Base-by-base conservation (phyloP, 140 eudicot genomes). In the Bidens hawaiensis region DNA sequence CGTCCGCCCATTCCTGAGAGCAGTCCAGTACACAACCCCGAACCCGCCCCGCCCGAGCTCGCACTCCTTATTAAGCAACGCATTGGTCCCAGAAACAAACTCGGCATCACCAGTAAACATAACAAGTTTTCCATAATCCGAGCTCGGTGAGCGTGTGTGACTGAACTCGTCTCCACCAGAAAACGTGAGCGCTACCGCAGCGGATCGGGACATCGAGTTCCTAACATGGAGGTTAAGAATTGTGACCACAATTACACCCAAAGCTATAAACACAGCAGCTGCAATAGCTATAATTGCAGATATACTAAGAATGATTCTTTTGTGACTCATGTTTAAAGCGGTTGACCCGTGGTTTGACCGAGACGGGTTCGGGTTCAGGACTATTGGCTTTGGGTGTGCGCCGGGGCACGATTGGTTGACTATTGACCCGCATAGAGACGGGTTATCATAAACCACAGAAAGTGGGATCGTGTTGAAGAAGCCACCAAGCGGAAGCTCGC, bases 31-130 rank as follows among this genome's bases (percentile, higher is more conserved):
- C 21, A 91, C 96, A 19, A 89, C 75, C 23, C 98, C 98, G 31
- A 91, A 91, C 36, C 98, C 98, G 0, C 98, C 98, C 4, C 98
- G 89, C 26, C 98, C 98, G 2, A 91, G 78, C 67, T 91, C 98
- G 30, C 83, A 80, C 2, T 87, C 85, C 54, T 87, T 91, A 34
- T 80, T 80, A 54, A 91, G 95, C 60, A 91, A 54, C 17, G 93
- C 88, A 3, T 84, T 80, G 36, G 96, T 79, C 64, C 96, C 96
- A 0, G 80, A 70, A 0, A 53, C 88, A 61, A 91, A 91, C 61
- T 82, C 96, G 0, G 95, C 93, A 0, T 88, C 95, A 18, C 93
- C 93, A 0, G 91, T 75, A 55, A 91, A 91, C 98, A 91, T 87
- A 16, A 91, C 95, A 26, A 91, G 89, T 68, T 87, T 91, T 17